Evolutionary conservation across 2,329 filamentous ascomycete species (phyloP).

Genomic region (Colletotrichum camelliae): DNA sequence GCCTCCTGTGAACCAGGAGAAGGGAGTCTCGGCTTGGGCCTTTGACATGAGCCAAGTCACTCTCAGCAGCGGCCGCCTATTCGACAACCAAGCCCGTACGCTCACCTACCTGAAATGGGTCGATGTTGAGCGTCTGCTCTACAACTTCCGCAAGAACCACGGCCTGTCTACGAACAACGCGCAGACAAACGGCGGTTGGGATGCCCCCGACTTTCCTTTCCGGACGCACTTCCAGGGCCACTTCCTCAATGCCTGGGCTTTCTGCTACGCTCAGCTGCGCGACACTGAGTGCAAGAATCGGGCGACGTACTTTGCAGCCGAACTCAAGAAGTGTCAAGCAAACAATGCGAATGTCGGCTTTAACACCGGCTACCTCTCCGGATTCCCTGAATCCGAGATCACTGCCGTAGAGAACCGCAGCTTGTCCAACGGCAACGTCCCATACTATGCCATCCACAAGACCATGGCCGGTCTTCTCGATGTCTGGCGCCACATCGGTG

Average conservation of each 20-base stretch:
- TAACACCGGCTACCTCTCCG: slow-evolving; percentile 50
- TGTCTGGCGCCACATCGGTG: slow-evolving; percentile 50
- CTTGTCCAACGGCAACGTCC: slow-evolving; percentile 54
- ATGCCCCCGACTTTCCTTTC: slow-evolving; percentile 59
- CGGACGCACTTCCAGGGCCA: slow-evolving; percentile 57
- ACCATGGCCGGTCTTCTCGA: slow-evolving; percentile 57
- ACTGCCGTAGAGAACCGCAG: slow-evolving; percentile 45
- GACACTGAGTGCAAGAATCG: slow-evolving; percentile 49
- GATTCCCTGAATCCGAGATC: slow-evolving; percentile 59
- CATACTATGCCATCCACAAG: slow-evolving; percentile 61
- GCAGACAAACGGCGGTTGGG: slow-evolving; percentile 54
- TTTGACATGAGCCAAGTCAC: slow-evolving; percentile 46
- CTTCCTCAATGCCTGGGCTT: slow-evolving; percentile 54
- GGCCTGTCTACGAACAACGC: slow-evolving; percentile 51
- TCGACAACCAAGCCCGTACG: slow-evolving; percentile 52
- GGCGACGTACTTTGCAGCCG: slow-evolving; percentile 50
- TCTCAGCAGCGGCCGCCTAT: slow-evolving; percentile 42
- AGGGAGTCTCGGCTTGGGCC: slow-evolving; percentile 36
- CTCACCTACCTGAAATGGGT: slow-evolving; percentile 50
- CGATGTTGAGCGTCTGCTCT: slow-evolving; percentile 50
- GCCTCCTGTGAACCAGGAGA: slow-evolving; percentile 30
- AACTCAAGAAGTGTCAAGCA: slow-evolving; percentile 54
- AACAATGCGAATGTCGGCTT: slow-evolving; percentile 54
- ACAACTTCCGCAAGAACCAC: slow-evolving; percentile 53
- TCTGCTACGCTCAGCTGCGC: slow-evolving; percentile 49